phyloP scores from a whole-genome alignment of 1,284 basidiomycete species.

The Microbotryum violaceum region DNA sequence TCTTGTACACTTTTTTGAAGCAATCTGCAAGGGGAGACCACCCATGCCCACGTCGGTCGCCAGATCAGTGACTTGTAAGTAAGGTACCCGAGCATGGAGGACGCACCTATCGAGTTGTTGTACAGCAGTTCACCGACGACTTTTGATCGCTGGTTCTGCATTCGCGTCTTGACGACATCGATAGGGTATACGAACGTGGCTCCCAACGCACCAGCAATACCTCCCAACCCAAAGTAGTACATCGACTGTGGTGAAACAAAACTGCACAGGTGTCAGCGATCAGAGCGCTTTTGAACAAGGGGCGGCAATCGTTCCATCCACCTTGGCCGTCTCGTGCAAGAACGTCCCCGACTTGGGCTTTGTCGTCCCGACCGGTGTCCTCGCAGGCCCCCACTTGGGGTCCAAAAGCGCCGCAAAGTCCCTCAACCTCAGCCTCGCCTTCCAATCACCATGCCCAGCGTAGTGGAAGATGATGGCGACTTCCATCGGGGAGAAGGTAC shows the following conservation, averaged over 20 bases:
- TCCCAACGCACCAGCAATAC: slow-evolving; percentile 82
- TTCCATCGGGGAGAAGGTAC: slow-evolving; percentile 90
- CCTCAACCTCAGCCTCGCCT: slow-evolving; percentile 64
- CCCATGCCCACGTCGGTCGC: not conserved
- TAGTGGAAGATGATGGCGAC: slow-evolving; percentile 93
- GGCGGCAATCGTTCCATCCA: not conserved
- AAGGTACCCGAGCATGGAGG: not conserved
- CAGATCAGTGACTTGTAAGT: not conserved
- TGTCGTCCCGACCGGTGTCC: not conserved
- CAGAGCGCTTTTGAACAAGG: too few relatives aligned
- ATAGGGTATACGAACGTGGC: slow-evolving; percentile 91
- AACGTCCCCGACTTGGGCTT: slow-evolving; percentile 8
- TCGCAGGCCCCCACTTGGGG: slow-evolving; percentile 65
- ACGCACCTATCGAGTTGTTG: slow-evolving; percentile 64
- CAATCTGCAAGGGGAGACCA: slow-evolving; percentile 55
- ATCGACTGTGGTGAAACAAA: slow-evolving; percentile 38
- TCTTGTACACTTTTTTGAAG: slow-evolving; percentile 83
- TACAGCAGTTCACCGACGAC: slow-evolving; percentile 91
- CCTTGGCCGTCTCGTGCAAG: slow-evolving; percentile 28
- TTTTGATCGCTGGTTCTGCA: slow-evolving; percentile 94
- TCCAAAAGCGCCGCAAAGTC: slow-evolving; percentile 88
- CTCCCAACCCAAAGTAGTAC: slow-evolving; percentile 86
- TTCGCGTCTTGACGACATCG: slow-evolving; percentile 70
- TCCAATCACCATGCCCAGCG: slow-evolving; percentile 61
- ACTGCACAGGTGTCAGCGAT: slow-evolving; percentile 6